A percentile compares a stretch with the other conserved stretches of the same genome.
Evolutionary conservation across 257 asterid species (phyloP).

Genomic region (Leonotis leonurus): DNA sequence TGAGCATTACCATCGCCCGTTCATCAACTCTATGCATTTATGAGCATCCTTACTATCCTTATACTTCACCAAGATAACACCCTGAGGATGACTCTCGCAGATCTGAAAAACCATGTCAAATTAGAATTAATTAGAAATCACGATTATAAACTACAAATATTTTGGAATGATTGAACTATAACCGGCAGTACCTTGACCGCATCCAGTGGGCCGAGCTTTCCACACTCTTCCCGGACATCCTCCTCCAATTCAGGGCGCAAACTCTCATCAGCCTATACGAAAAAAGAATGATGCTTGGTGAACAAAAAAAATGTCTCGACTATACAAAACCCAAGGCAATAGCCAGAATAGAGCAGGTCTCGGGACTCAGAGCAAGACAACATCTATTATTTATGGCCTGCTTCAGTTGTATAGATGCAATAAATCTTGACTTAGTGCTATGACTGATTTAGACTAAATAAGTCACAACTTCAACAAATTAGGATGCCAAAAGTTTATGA

Average conservation of each 20-base stretch:
- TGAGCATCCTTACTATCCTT: slow-evolving; percentile 75
- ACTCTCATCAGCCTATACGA: slow-evolving; percentile 60
- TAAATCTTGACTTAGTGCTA: not conserved
- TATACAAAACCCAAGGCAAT: not conserved
- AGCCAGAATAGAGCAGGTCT: not conserved
- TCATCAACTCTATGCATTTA: slow-evolving; percentile 86
- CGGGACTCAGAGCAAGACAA: not conserved
- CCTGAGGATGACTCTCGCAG: slow-evolving; percentile 88
- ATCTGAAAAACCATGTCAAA: slow-evolving; percentile 37
- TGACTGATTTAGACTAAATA: not conserved
- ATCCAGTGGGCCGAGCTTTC: slow-evolving; percentile 84
- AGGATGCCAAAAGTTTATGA: not conserved
- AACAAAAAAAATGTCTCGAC: not conserved
- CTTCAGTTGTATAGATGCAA: not conserved
- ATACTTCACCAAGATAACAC: slow-evolving; percentile 75
- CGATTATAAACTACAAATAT: not conserved
- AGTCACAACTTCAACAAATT: not conserved
- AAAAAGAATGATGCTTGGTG: slow-evolving; percentile 2
- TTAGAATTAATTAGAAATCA: slow-evolving; percentile 5
- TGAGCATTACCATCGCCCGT: slow-evolving; percentile 72
- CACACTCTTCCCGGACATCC: slow-evolving; percentile 77
- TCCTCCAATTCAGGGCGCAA: slow-evolving; percentile 68
- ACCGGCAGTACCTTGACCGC: slow-evolving; percentile 52
- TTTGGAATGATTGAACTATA: not conserved
- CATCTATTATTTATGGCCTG: not conserved